Percentiles rank a stretch among this genome's conserved stretches.
These are phyloP conservation scores for Eutreptiella sp. DNA, from an alignment of 208 protist species.

Conservation along the genomic window DNA sequence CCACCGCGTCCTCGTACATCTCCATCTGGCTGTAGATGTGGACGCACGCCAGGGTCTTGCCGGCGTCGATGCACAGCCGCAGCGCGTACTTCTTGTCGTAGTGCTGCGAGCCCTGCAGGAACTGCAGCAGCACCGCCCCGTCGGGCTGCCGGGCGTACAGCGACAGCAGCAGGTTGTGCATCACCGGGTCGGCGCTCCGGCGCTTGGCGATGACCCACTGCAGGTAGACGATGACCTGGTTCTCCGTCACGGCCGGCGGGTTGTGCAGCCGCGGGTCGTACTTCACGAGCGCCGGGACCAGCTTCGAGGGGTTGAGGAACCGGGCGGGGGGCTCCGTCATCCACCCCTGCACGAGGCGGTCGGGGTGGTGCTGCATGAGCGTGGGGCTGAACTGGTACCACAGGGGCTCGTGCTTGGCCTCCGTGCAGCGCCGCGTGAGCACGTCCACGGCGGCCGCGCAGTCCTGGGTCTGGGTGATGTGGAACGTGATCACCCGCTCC, in stretches of 20 bases:
- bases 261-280: constrained; percentile 62
- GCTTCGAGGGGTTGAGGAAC: constrained; percentile 53
- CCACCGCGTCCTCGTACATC: constrained; percentile 88
- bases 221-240: constrained; percentile 85
- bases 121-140: constrained; percentile 56
- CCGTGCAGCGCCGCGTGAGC: constrained; percentile 42
- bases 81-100: constrained; percentile 84
- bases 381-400: constrained; percentile 84
- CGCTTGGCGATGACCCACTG: constrained; percentile 73
- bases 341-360: constrained; percentile 53
- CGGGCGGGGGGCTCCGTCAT: constrained; percentile 3
- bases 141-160: constrained; percentile 73
- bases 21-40: constrained; percentile 78
- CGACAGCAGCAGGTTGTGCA: constrained; percentile 88
- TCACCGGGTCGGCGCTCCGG: constrained; percentile 59
- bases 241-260: constrained; percentile 46
- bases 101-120: constrained; percentile 45
- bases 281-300: constrained; percentile 81
- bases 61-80: constrained; percentile 66
- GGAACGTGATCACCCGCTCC: constrained; percentile 47
- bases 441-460: constrained; percentile 44
- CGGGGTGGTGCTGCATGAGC: constrained; percentile 72
- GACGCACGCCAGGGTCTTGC: constrained; percentile 65
- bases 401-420: constrained; percentile 38
- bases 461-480: constrained; percentile 37